Evolutionary conservation across 768 basidiomycete species (phyloP).

Genomic region (Leccinum subtestaceum): DNA sequence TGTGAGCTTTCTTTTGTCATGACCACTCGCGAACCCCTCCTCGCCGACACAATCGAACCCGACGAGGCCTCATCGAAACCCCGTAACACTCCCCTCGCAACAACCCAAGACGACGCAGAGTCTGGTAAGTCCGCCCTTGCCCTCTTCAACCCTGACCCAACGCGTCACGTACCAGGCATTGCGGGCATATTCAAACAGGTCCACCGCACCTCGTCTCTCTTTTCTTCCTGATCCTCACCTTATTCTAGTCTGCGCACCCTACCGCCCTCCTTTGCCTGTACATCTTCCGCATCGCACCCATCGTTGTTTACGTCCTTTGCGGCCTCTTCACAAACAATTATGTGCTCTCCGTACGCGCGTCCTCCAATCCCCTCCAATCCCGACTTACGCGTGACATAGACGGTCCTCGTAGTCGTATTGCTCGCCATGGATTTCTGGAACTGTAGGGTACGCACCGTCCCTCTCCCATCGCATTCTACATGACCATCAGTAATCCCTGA

Average conservation of each 20-base stretch:
- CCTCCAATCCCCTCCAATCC: background rate
- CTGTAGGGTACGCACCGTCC: constrained; percentile 59
- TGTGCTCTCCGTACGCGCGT: constrained; percentile 76
- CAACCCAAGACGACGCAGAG: constrained; percentile 25
- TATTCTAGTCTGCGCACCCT: constrained; percentile 70
- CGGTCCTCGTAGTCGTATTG: constrained; percentile 88
- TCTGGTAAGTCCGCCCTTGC: background rate
- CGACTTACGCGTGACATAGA: constrained; percentile 39
- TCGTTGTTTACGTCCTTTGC: constrained; percentile 89
- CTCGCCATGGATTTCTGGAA: constrained; percentile 99
- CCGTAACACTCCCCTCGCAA: constrained; percentile 46
- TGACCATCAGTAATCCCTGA: constrained; percentile 6
- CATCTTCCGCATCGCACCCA: constrained; percentile 84
- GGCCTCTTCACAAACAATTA: constrained; percentile 89
- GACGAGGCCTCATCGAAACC: constrained; percentile 54
- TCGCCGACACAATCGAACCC: constrained; percentile 77
- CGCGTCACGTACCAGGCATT: constrained; percentile 45
- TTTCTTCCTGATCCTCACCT: constrained; percentile 14
- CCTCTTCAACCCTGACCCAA: constrained; percentile 2
- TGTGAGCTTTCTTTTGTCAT: constrained; percentile 30
- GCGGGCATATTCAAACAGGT: constrained; percentile 79
- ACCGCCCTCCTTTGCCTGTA: constrained; percentile 84
- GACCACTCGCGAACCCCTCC: constrained; percentile 61
- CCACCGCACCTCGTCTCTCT: constrained; percentile 9
- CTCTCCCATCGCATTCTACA: background rate